These are phyloP conservation scores for Nicotiana attenuata DNA, from an alignment of 257 asterid species.

Conservation along the genomic window DNA sequence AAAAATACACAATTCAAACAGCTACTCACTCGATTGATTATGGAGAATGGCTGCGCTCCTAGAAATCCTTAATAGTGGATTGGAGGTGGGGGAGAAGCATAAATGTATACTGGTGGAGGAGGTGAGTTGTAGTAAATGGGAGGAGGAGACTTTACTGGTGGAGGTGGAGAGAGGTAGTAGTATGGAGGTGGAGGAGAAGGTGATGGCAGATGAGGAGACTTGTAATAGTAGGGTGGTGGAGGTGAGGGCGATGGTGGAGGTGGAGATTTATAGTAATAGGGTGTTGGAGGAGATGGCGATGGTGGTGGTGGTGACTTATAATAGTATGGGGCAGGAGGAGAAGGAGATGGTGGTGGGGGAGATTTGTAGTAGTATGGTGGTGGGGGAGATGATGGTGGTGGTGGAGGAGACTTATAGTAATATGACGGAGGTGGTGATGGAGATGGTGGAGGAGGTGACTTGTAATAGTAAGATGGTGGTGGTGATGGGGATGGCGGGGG, in stretches of 20 bases:
- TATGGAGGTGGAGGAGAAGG: neutral
- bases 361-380: neutral
- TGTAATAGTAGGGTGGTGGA: neutral
- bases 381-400: neutral
- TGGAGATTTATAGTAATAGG: neutral
- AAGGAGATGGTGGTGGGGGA: neutral
- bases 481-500: no score
- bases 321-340: neutral
- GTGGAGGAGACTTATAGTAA: neutral
- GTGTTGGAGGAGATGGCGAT: neutral
- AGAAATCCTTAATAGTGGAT: conserved; percentile 5
- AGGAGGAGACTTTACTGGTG: neutral
- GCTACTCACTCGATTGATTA: conserved; percentile 12
- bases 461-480: no score
- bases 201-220: neutral
- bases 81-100: neutral
- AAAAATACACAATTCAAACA: neutral
- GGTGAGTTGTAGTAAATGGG: neutral
- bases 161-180: neutral
- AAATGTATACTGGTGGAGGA: neutral
- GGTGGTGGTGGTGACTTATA: neutral
- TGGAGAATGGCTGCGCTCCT: neutral
- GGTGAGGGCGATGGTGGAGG: neutral
- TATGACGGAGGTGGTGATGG: neutral
- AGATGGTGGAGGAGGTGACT: no score